Percentiles rank a stretch among this genome's conserved stretches.
phyloP scores from a whole-genome alignment of 1,284 basidiomycete species.

The Tylopilus orsonianus region DNA sequence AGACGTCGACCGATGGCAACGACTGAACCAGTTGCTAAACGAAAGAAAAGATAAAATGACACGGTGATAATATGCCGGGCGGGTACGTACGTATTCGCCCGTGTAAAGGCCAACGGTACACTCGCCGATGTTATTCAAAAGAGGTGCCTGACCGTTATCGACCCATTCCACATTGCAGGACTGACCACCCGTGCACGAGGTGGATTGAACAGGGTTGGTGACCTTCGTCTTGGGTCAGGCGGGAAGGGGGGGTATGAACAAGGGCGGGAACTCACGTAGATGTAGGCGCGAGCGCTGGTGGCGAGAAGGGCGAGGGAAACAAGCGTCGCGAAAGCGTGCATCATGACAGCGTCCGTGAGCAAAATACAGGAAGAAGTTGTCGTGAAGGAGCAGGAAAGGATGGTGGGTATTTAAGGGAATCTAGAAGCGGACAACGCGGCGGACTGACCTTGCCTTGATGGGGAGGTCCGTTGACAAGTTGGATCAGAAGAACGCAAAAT shows the following conservation, averaged over 20 bases:
- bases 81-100: constrained; percentile 43
- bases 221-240: constrained; percentile 39
- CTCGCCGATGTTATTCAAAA: constrained; percentile 48
- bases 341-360: constrained; percentile 8
- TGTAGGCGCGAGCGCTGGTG: constrained; percentile 13
- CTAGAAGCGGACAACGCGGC: constrained; percentile 26
- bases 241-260: too few species aligned
- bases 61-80: neutral
- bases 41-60: constrained; percentile 17
- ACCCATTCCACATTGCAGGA: constrained; percentile 56
- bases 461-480: constrained; percentile 4
- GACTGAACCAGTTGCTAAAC: constrained; percentile 38
- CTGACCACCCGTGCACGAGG: constrained; percentile 51
- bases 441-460: constrained; percentile 8
- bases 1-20: constrained; percentile 41
- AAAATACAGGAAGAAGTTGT: neutral
- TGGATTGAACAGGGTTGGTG: constrained; percentile 42
- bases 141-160: constrained; percentile 57
- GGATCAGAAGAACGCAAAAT: constrained; percentile 5
- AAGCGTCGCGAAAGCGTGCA: constrained; percentile 16
- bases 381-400: neutral
- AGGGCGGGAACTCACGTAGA: constrained; percentile 25
- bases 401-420: constrained; percentile 29
- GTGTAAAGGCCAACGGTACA: constrained; percentile 54
- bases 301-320: constrained; percentile 22